Base-by-base conservation (phyloP, 352 stramenopile species). In the Phytophthora pseudosyringae region DNA sequence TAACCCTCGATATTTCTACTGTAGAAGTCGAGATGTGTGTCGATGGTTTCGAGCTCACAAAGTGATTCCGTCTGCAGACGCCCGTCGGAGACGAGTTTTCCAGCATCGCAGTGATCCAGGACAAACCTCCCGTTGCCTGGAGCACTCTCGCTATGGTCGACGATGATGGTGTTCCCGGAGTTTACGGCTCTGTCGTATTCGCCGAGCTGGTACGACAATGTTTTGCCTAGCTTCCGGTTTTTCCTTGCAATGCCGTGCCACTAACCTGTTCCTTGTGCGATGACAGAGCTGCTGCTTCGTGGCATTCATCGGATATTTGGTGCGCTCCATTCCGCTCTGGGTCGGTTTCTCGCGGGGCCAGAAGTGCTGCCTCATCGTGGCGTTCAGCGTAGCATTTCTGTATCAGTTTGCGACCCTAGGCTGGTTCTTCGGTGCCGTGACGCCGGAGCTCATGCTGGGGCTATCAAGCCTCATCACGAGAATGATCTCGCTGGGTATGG, bases 401-500 rank as follows among this genome's bases (percentile, higher is more conserved):
- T 90, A 86, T 52, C 81, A 90, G 35, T 61, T 82, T 29, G 75
- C 76, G 5, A 69, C 64, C 5, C 3, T 85, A 3, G 70, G 62
- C 28, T 90, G 78, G 78, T 78, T 76, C 39, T 46, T 78, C 9
- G 67, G 64, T 6, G 33, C 55, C 4, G 53, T 90, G 38, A 81
- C 79, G 2, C 52, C 70, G 0, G 79, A 88, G 46, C 48, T 80
- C 25, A 83, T 87, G 60, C 45, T 90, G n/a, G 75, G 75, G 0
- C 62, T 88, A 15, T 90, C 81, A 3, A 88, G 81, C 28, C 73
- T 88, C 50, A 88, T 90, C 60, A 88, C 79, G 26, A 54, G 79
- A n/a, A 83, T 83, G 58, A 87, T 87, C 58, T 88, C 81, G 38
- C 67, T 90, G 31, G 81, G 81, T n/a, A 90, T 90, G 78, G 73